Percentiles rank a stretch among this genome's conserved stretches.
phyloP scores from a whole-genome alignment of 2,329 filamentous ascomycete species.

The Shiraia bambusicola region DNA sequence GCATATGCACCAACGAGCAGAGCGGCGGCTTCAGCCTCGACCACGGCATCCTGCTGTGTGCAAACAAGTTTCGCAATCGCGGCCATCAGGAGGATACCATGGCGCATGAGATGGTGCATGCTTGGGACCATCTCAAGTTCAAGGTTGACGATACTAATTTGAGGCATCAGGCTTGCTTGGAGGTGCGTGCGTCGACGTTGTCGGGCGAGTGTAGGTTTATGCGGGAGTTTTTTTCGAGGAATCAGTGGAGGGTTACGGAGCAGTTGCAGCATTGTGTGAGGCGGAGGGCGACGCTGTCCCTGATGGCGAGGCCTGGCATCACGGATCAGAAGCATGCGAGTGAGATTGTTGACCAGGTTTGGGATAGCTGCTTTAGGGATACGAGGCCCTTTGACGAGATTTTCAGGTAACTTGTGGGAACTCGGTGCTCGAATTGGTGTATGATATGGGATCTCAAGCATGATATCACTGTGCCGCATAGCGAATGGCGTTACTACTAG shows the following conservation, averaged over 20 bases:
- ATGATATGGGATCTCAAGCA: slow-evolving; percentile 2
- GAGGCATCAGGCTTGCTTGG: slow-evolving; percentile 88
- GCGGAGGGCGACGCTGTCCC: slow-evolving; percentile 74
- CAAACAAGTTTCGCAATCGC: slow-evolving; percentile 80
- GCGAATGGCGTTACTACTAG: slow-evolving; percentile 14
- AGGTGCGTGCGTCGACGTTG: slow-evolving; percentile 92
- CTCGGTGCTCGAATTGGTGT: neutral
- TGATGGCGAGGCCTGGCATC: slow-evolving; percentile 75
- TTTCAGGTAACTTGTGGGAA: slow-evolving; percentile 61
- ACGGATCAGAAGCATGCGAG: slow-evolving; percentile 83
- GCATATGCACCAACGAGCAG: slow-evolving; percentile 71
- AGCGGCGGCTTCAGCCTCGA: slow-evolving; percentile 83
- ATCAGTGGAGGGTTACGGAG: slow-evolving; percentile 85
- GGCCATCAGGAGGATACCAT: slow-evolving; percentile 90
- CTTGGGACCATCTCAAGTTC: slow-evolving; percentile 89
- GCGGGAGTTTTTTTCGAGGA: slow-evolving; percentile 79
- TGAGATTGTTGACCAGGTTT: slow-evolving; percentile 94
- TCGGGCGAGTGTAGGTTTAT: slow-evolving; percentile 92
- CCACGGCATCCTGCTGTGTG: slow-evolving; percentile 87
- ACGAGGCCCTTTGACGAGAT: slow-evolving; percentile 97
- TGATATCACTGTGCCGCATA: slow-evolving; percentile 12
- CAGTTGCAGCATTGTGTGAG: slow-evolving; percentile 94
- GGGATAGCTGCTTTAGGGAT: slow-evolving; percentile 94
- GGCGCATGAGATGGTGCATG: slow-evolving; percentile 97
- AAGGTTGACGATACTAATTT: slow-evolving; percentile 83